These are phyloP conservation scores for Sungouiozyma intestinalis DNA, from an alignment of 805 yeast species.

Conservation along the genomic window DNA sequence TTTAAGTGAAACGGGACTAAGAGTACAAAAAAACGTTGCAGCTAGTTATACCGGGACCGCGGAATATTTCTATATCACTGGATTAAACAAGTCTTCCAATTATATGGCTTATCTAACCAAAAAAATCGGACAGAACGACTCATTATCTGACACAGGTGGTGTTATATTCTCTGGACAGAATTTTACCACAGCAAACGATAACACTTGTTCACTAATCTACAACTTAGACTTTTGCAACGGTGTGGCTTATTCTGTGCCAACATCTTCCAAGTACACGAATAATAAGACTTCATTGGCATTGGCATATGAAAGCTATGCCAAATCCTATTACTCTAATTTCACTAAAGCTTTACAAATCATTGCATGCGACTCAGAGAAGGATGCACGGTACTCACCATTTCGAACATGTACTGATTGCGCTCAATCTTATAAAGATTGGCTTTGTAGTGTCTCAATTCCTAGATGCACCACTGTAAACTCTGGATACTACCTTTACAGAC, in stretches of 20 bases:
- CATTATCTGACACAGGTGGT: constrained; percentile 42
- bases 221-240: constrained; percentile 66
- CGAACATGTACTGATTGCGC: constrained; percentile 65
- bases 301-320: constrained; percentile 58
- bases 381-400: constrained; percentile 64
- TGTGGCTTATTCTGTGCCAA: constrained; percentile 85
- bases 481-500: constrained; percentile 38
- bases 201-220: constrained; percentile 64
- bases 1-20: constrained; percentile 10
- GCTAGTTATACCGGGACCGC: constrained; percentile 38
- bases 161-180: constrained; percentile 44
- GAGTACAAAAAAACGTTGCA: constrained; percentile 30
- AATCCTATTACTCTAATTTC: constrained; percentile 49
- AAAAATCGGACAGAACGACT: constrained; percentile 28
- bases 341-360: constrained; percentile 64
- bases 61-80: constrained; percentile 53
- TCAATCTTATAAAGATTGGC: constrained; percentile 68
- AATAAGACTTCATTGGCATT: constrained; percentile 30
- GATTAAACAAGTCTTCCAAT: constrained; percentile 47
- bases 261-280: constrained; percentile 28
- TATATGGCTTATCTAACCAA: constrained; percentile 59
- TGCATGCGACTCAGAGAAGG: constrained; percentile 60
- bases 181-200: constrained; percentile 44
- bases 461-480: constrained; percentile 54
- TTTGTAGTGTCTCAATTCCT: constrained; percentile 82